Percentiles rank a stretch among this genome's conserved stretches.
phyloP scores from a whole-genome alignment of 2,329 filamentous ascomycete species.

The Botrytis pseudocinerea region DNA sequence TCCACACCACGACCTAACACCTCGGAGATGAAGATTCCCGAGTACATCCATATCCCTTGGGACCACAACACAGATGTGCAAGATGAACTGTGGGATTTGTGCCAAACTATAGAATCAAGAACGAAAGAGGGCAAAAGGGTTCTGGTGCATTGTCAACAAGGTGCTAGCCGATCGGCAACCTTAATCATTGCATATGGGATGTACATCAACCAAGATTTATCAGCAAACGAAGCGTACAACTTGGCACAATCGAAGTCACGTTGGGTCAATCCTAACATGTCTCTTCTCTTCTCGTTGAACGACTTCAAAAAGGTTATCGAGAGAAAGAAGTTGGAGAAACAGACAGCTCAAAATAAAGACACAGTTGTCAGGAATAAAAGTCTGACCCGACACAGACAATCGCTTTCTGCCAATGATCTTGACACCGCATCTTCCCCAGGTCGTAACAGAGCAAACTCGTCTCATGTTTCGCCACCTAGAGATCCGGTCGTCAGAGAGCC shows the following conservation, averaged over 20 bases:
- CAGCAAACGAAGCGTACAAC: constrained; percentile 81
- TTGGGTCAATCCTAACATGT: constrained; percentile 93
- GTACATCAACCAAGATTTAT: constrained; percentile 73
- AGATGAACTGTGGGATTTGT: constrained; percentile 71
- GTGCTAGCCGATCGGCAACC: constrained; percentile 81
- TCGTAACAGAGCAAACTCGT: constrained; percentile 55
- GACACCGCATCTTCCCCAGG: constrained; percentile 48
- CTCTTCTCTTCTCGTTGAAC: constrained; percentile 84
- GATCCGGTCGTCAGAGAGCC: constrained; percentile 26
- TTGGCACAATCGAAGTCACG: constrained; percentile 76
- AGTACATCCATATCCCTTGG: constrained; percentile 87
- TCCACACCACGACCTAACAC: constrained; percentile 57
- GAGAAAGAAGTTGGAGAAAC: constrained; percentile 49
- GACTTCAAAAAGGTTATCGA: constrained; percentile 71
- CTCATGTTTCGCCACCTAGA: constrained; percentile 44
- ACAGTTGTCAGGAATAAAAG: constrained; percentile 47
- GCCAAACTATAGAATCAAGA: constrained; percentile 72
- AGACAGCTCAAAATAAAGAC: constrained; percentile 31
- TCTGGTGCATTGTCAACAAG: constrained; percentile 82
- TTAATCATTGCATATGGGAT: constrained; percentile 84
- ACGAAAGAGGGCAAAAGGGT: constrained; percentile 75
- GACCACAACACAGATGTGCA: constrained; percentile 88
- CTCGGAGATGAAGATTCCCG: constrained; percentile 55
- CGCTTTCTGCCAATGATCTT: constrained; percentile 58
- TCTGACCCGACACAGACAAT: constrained; percentile 60